Base-by-base conservation (phyloP, 176 grass and related monocot genomes). In the Aegilops longissima region DNA sequence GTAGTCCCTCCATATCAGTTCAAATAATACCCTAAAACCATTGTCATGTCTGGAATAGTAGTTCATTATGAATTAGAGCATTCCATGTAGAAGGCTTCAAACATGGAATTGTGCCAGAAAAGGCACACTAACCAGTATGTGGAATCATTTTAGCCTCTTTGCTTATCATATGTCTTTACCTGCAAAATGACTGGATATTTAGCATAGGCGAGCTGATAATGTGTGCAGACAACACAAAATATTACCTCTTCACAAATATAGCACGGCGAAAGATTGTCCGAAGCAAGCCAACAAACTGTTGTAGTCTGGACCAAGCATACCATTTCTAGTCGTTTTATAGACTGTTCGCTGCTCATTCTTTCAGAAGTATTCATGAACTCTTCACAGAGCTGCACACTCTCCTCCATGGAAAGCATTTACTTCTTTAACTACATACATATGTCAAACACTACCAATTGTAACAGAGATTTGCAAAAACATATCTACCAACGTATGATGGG, bases 241-340 rank as follows among this genome's bases (percentile, higher is more conserved):
- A 5, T 42, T 67, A 95, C 93, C 95, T 27, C 27, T 27, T 27
- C 27, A 27, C 27, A 27, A 27, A 27, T 27, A 27, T 27, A 27
- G 27, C 27, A 81, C 39, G 89, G 93, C 12, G 91, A 93, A 73
- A 98, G 77, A 67, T 90, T 89, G 47, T 91, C 93, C 78, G 89
- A 98, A 85, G 96, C 89, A 86, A 98, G 89, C 95, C 95, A 95
- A 79, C 93, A 47, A 95, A 95, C 80, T 98, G 40, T 89, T 93
- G 82, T 93, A 95, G 42, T 92, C 93, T 70, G 93, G 83, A 74
- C 93, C 95, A 85, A 98, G 77, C 95, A 98, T 98, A 67, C 95
- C 93, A 54, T 98, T 98, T 85, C 93, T 93, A 66, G 91, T 98
- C 79, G 89, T 91, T 78, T 98, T 98, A 85, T 98, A 98, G 20